These are phyloP conservation scores for Pseudocercospora fijiensis DNA, from an alignment of 2,329 filamentous ascomycete genomes.

Conservation along the genomic window DNA sequence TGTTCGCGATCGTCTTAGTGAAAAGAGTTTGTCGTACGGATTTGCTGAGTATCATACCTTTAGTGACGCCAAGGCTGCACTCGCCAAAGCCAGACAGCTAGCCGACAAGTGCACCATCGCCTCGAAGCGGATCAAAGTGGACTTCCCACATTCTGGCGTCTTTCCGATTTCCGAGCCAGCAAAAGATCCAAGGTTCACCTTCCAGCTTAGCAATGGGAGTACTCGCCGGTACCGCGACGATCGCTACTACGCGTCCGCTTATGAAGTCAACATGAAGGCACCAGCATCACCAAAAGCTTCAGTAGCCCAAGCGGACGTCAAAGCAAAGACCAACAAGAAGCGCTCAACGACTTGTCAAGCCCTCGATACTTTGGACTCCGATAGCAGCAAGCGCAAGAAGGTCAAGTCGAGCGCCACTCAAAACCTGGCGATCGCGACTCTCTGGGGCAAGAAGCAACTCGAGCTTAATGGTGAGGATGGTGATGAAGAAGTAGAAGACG, in stretches of 20 bases:
- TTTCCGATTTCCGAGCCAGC: conserved; percentile 70
- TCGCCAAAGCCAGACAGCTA: conserved; percentile 68
- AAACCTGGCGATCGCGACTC: conserved; percentile 23
- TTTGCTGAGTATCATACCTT: conserved; percentile 80
- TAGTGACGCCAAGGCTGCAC: conserved; percentile 69
- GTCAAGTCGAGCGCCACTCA: conserved; percentile 47
- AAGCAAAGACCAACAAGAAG: conserved; percentile 20
- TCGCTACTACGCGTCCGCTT: conserved; percentile 27
- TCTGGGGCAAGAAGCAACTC: conserved; percentile 32
- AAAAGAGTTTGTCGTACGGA: conserved; percentile 76
- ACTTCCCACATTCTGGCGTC: conserved; percentile 79
- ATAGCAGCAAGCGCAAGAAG: conserved; percentile 54
- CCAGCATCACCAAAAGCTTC: conserved; percentile 15
- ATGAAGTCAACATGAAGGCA: conserved; percentile 26
- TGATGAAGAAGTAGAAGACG: conserved; percentile 14
- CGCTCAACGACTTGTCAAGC: conserved; percentile 15
- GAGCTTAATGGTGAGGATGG: conserved; percentile 29
- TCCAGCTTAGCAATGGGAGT: conserved; percentile 21
- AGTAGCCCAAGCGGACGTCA: neutral
- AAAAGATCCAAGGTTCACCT: conserved; percentile 39
- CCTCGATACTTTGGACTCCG: conserved; percentile 13
- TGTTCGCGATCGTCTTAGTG: conserved; percentile 68
- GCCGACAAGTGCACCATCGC: conserved; percentile 72
- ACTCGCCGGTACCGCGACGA: conserved; percentile 27
- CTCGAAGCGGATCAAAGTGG: conserved; percentile 67